A percentile compares a stretch with the other conserved stretches of the same genome.
phyloP scores from a whole-genome alignment of 73 alveolate genomes.

The Stentor roeselii region DNA sequence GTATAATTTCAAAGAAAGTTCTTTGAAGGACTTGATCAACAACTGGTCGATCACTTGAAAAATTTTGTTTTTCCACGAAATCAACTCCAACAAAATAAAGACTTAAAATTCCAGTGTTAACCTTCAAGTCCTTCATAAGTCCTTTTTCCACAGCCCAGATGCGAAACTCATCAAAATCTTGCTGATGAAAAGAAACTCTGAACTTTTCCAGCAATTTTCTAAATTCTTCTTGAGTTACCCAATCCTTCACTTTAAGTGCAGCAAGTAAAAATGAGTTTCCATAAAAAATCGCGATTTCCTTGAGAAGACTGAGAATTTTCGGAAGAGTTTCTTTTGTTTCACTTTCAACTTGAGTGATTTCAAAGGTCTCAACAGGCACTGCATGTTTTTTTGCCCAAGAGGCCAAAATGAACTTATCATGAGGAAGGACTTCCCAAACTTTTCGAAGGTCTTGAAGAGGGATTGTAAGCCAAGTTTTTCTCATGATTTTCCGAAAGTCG shows the following conservation, averaged over 20 bases:
- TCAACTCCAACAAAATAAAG: not conserved
- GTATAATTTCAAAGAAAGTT: not conserved
- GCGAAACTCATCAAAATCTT: slow-evolving; percentile 18
- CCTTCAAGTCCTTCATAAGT: not conserved
- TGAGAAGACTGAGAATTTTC: not conserved
- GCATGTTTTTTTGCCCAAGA: not conserved
- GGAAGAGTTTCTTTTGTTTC: not conserved
- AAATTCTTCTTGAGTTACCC: not conserved
- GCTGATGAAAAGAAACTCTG: not conserved
- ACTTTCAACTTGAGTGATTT: not conserved
- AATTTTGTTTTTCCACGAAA: not conserved
- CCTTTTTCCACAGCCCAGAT: not conserved
- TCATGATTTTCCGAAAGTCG: not conserved
- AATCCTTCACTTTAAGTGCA: not conserved
- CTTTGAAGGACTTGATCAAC: not conserved
- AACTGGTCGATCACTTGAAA: not conserved
- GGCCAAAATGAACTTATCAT: not conserved
- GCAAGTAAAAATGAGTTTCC: not conserved
- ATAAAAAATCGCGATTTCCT: not conserved
- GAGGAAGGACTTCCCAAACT: not conserved
- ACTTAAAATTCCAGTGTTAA: not conserved
- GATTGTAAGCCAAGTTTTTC: slow-evolving; percentile 9
- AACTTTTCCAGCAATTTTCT: not conserved
- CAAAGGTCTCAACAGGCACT: not conserved
- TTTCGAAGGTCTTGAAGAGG: not conserved